A percentile compares a stretch with the other conserved stretches of the same genome.
Conservation (phyloP, 257 asterid species). For the Lycium ferocissimum region DNA sequence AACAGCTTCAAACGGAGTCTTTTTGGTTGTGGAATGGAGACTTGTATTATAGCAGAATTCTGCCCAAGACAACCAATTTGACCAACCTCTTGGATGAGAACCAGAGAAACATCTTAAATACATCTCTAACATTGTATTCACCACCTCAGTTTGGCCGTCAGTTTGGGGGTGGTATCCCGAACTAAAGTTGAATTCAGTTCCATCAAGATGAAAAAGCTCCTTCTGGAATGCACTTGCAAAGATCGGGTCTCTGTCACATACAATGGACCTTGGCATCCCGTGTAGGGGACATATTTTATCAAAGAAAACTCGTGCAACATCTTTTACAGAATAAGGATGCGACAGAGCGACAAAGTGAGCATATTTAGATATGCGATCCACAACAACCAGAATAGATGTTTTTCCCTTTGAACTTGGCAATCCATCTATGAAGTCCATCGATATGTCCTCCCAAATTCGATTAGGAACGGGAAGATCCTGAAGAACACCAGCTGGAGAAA, state of each 20-base stretch:
- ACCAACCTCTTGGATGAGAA: background rate
- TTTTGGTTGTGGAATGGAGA: background rate
- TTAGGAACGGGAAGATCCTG: background rate
- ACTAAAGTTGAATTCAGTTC: background rate
- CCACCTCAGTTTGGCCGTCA: too few relatives aligned
- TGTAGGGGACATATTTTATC: background rate
- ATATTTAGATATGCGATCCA: background rate
- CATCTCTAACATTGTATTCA: background rate
- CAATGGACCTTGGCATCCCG: too few relatives aligned
- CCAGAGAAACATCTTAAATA: background rate
- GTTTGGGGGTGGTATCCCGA: background rate
- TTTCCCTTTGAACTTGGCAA: background rate
- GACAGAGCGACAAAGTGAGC: background rate
- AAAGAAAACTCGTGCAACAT: background rate
- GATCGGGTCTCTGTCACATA: too few relatives aligned
- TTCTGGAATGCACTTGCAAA: background rate
- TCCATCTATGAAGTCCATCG: constrained; percentile 26
- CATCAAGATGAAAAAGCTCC: background rate
- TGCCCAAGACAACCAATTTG: constrained; percentile 8
- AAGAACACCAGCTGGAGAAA: background rate
- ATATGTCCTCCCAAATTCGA: background rate
- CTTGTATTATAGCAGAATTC: background rate
- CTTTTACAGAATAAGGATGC: background rate
- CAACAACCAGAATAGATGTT: background rate
- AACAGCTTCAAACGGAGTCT: background rate